These are phyloP conservation scores for Camellia sinensis DNA, from an alignment of 148 eudicot genomes.

Conservation along the genomic window DNA sequence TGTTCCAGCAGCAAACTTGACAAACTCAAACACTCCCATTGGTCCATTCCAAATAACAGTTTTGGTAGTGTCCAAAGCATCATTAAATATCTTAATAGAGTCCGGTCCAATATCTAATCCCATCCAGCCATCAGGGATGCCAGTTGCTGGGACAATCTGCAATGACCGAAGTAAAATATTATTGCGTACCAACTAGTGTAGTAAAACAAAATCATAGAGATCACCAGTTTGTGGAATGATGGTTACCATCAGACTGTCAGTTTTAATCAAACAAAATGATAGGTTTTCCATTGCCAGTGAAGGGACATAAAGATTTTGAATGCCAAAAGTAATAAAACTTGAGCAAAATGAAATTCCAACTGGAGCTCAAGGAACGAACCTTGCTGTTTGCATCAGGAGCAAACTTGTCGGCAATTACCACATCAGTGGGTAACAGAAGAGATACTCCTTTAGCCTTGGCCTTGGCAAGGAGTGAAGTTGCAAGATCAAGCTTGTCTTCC, in stretches of 20 bases:
- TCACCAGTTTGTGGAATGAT: not conserved
- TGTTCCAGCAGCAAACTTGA: conserved; percentile 71
- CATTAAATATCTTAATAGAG: conserved; percentile 72
- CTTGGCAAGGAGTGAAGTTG: conserved; percentile 72
- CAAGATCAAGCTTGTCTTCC: conserved; percentile 79
- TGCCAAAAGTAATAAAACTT: not conserved
- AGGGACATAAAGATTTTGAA: not conserved
- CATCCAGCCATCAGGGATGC: conserved; percentile 83
- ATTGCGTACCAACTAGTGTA: not conserved
- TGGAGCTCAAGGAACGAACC: conserved; percentile 36
- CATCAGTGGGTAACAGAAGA: conserved; percentile 77
- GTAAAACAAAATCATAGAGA: not conserved
- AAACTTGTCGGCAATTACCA: conserved; percentile 87
- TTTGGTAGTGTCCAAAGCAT: conserved; percentile 72
- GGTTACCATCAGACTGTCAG: not conserved
- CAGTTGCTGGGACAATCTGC: conserved; percentile 69
- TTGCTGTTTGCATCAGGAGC: conserved; percentile 94
- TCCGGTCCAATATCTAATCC: conserved; percentile 79
- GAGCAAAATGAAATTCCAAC: not conserved
- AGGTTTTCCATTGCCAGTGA: no score
- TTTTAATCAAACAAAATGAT: conserved; percentile 12
- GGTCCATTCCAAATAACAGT: conserved; percentile 85
- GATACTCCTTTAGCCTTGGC: conserved; percentile 88
- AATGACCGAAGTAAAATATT: not conserved
- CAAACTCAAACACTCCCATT: conserved; percentile 79